Conservation (phyloP, 768 basidiomycete species). For the Rhodosporidiobolus odoratus region DNA sequence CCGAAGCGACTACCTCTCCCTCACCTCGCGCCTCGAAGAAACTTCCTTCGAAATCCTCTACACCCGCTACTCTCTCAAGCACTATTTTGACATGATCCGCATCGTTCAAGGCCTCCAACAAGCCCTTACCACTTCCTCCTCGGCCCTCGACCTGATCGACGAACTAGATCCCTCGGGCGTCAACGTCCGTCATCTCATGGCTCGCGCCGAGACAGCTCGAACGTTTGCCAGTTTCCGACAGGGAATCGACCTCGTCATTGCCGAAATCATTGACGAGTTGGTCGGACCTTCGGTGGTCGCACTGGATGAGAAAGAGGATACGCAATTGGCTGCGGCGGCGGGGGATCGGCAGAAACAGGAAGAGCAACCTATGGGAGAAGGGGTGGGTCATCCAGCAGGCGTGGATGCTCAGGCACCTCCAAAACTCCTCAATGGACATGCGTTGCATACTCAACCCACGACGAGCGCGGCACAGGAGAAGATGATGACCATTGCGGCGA, state of each 20-base stretch:
- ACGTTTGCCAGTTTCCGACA: slow-evolving; percentile 63
- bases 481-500: slow-evolving; percentile 16
- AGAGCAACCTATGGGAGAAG: not conserved
- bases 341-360: not conserved
- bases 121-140: slow-evolving; percentile 33
- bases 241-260: slow-evolving; percentile 86
- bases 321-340: not conserved
- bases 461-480: slow-evolving; percentile 13
- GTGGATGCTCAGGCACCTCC: not conserved
- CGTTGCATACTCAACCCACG: slow-evolving; percentile 18
- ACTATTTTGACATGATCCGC: slow-evolving; percentile 23
- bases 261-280: slow-evolving; percentile 66
- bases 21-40: slow-evolving; percentile 27
- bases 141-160: slow-evolving; percentile 35
- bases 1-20: slow-evolving; percentile 31
- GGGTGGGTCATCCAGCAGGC: not conserved
- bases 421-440: not conserved
- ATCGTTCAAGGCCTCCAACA: slow-evolving; percentile 34
- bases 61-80: slow-evolving; percentile 22
- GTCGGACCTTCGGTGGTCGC: not conserved
- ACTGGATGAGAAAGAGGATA: not conserved
- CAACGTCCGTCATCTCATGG: slow-evolving; percentile 44
- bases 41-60: slow-evolving; percentile 19
- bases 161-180: slow-evolving; percentile 32
- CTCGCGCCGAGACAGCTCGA: slow-evolving; percentile 70